Base-by-base conservation (phyloP, 2,329 filamentous ascomycete genomes). In the Aspergillus hiratsukae region DNA sequence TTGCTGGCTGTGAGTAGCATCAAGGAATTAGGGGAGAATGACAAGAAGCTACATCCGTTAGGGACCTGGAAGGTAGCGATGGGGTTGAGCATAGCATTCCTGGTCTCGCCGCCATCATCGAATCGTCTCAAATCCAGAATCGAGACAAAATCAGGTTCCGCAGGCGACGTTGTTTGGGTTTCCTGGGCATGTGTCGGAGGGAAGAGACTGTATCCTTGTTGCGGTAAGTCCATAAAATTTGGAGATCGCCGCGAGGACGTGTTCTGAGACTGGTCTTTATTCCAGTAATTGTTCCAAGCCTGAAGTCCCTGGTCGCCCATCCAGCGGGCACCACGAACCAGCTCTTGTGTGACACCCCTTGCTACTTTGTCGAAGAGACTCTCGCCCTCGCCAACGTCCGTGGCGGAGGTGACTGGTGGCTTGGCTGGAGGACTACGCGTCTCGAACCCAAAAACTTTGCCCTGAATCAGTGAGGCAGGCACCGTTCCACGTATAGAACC, bases 271-370 rank as follows among this genome's bases (percentile, higher is more conserved):
- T 75, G 67, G 48, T 78, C 75, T 50, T 75, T 77, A 52, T 77
- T 77, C 76, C 78, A 80, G 61, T 80, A 80, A 56, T 68, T 78
- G 56, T 78, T 78, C 78, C 78, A 80, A 5, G 75, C 76, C 57
- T 79, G 77, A 50, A 79, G 62, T 19, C 78, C 77, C 61, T 80
- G 78, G 52, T 78, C 77, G 48, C 77, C 76, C 65, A 80, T 75
- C 76, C 77, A 80, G 59, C 75, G 74, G 37, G 77, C 78, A 27
- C 77, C 76, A 62, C 73, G 75, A 31, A 80, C 72, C 27, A 80
- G 66, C 62, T 80, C 78, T 60, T 80, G 78, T 5, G 78, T 74
- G n/a, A 80, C 76, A 37, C 78, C 78, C 60, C 77, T 68, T 28
- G 78, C 76, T 19, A 80, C 70, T 58, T 77, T 78, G 57, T 78